Evolutionary conservation across 2,329 filamentous ascomycete species (phyloP).

Genomic region (Epichloe gansuensis): DNA sequence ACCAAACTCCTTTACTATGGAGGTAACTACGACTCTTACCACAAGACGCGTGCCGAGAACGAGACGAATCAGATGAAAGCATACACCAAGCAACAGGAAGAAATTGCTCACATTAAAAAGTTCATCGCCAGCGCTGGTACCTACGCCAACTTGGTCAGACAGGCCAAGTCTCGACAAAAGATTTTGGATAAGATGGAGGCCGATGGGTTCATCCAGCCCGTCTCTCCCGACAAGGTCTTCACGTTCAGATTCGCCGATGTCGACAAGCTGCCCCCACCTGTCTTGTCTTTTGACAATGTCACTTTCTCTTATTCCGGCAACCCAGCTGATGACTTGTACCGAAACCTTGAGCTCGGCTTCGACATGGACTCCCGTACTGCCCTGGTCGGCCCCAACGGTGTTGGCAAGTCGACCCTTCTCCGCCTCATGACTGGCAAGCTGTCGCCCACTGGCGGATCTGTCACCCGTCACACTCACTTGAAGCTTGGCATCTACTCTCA

Average conservation of each 20-base stretch:
- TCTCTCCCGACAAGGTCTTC: constrained; percentile 75
- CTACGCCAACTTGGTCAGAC: constrained; percentile 96
- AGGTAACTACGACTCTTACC: constrained; percentile 98
- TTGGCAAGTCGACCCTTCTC: constrained; percentile 93
- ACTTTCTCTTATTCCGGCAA: constrained; percentile 97
- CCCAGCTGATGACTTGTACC: constrained; percentile 81
- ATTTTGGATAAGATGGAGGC: constrained; percentile 99
- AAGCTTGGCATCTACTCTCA: constrained; percentile 98
- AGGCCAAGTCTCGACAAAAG: constrained; percentile 99
- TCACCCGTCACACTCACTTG: constrained; percentile 91
- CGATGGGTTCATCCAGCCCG: constrained; percentile 93
- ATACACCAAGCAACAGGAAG: constrained; percentile 97
- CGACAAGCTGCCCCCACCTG: constrained; percentile 96
- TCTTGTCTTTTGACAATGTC: constrained; percentile 91
- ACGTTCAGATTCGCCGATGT: constrained; percentile 97
- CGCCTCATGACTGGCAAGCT: constrained; percentile 95
- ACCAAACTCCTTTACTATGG: constrained; percentile 92
- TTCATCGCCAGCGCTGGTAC: constrained; percentile 99
- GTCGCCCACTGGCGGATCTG: constrained; percentile 65
- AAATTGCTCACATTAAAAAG: constrained; percentile 99
- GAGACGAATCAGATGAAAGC: constrained; percentile 99
- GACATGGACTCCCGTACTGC: constrained; percentile 99
- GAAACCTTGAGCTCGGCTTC: constrained; percentile 93
- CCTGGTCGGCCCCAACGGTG: constrained; percentile 95
- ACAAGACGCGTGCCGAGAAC: constrained; percentile 87